These are phyloP conservation scores for Blyttiomyces sp. DNA, from an alignment of 371 early-diverging fungal species.

Conservation along the genomic window DNA sequence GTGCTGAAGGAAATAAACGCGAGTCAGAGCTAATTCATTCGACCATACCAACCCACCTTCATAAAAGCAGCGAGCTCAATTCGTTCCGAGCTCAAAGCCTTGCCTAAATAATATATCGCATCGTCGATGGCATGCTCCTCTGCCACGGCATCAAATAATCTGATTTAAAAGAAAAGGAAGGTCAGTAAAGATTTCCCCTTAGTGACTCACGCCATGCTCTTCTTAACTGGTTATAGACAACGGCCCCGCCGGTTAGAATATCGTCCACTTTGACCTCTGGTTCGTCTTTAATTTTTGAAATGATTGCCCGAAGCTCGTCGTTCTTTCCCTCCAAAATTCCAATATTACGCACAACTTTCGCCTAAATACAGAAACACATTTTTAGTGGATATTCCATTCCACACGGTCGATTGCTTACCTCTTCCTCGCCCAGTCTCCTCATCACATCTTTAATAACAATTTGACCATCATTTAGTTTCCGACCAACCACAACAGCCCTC, in stretches of 20 bases:
- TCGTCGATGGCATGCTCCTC: conserved; percentile 90
- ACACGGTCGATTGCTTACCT: conserved; percentile 14
- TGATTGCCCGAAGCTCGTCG: conserved; percentile 50
- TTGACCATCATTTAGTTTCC: conserved; percentile 59
- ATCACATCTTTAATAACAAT: conserved; percentile 56
- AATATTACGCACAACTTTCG: conserved; percentile 59
- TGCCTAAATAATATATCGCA: conserved; percentile 76
- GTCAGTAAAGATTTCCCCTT: not conserved
- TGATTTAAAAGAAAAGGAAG: conserved; percentile 21
- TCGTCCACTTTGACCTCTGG: conserved; percentile 69
- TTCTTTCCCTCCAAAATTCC: conserved; percentile 55
- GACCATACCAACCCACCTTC: conserved; percentile 25
- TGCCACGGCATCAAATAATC: conserved; percentile 78
- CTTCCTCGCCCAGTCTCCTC: conserved; percentile 47
- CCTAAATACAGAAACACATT: too few relatives aligned
- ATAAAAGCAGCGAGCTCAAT: conserved; percentile 23
- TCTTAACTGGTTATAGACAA: conserved; percentile 72
- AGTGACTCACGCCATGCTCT: too few relatives aligned
- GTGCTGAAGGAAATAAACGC: conserved; percentile 44
- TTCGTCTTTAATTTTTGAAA: conserved; percentile 50
- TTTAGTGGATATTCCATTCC: too few relatives aligned
- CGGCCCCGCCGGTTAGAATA: conserved; percentile 58
- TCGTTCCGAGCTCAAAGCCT: conserved; percentile 65
- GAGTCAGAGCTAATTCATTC: not conserved
- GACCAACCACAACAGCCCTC: conserved; percentile 48